Percentiles rank a stretch among this genome's conserved stretches.
Evolutionary conservation across 257 asterid genomes (phyloP).

Genomic region (Penstemon eatonii): DNA sequence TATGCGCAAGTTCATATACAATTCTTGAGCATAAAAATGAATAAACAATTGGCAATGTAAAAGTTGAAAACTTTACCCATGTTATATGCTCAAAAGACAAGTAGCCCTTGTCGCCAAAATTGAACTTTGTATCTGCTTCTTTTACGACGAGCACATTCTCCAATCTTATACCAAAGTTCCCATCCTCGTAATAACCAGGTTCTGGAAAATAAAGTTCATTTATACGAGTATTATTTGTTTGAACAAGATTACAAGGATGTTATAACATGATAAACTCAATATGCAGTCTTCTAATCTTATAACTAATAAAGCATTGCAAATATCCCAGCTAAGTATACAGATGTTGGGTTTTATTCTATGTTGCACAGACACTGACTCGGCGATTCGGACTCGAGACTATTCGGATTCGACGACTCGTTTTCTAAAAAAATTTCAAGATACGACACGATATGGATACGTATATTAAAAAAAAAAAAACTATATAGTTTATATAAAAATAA

Average conservation of each 20-base stretch:
- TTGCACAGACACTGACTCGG: too few relatives aligned
- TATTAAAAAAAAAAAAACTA: too few relatives aligned
- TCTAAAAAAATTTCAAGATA: too few relatives aligned
- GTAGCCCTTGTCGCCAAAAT: constrained; percentile 82
- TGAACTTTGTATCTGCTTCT: constrained; percentile 87
- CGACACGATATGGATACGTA: too few relatives aligned
- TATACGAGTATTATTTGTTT: background rate
- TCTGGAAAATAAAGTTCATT: constrained; percentile 46
- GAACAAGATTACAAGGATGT: background rate
- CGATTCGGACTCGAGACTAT: too few relatives aligned
- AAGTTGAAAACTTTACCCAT: constrained; percentile 61
- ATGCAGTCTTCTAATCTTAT: background rate
- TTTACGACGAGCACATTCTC: constrained; percentile 89
- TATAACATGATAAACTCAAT: background rate
- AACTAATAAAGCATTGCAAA: background rate
- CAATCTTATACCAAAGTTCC: constrained; percentile 88
- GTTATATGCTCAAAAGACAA: constrained; percentile 85
- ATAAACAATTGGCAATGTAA: background rate
- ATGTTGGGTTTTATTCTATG: background rate
- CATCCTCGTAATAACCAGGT: constrained; percentile 98
- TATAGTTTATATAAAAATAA: too few relatives aligned
- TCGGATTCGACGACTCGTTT: too few relatives aligned
- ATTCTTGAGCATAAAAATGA: background rate
- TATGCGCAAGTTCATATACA: background rate
- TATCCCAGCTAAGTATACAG: constrained; percentile 3